Base-by-base conservation (phyloP, 2,329 filamentous ascomycete species). In the Paraconiothyrium sp. region DNA sequence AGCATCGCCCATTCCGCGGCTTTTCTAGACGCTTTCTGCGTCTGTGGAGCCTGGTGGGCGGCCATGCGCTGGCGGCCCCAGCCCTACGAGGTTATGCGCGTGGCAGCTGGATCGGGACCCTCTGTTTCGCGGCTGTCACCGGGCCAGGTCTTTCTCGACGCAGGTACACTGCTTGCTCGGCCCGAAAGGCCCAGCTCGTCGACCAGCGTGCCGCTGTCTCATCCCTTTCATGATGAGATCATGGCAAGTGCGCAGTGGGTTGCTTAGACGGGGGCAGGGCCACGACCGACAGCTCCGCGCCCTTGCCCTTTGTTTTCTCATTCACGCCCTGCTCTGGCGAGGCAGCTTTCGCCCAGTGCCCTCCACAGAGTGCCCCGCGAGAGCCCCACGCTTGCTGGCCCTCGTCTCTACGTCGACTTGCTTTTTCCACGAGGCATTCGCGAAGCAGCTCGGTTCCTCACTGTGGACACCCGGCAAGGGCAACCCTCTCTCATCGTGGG, bases 1-100 rank as follows among this genome's bases (percentile, higher is more conserved):
- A 72, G 68, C 71, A 71, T 68, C 62, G 69, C 54, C 62, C 66
- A 61, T 68, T 50, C 51, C 51, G 56, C 60, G 52, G 48, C 58
- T 37, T 51, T 68, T 72, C 67, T 65, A 68, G 67, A 71, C 60
- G 67, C 65, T 67, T 70, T 74, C 67, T 57, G 59, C 50, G 62
- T 61, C 67, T 67, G 66, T 72, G 67, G 67, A 63, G 63, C 60
- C 64, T 41, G 52, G 34, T 48, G 66, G 56, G 50, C 64, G 16
- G 65, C 68, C 69, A 67, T 72, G 70, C 65, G 69, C 60, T 74
- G 71, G 67, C 66, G 59, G 37, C 46, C 58, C 20, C 20, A 64
- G 58, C 44, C 59, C 67, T 67, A 63, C 39, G 39, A 41, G 27
- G 39, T 20, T 61, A 56, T 59, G 59, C 58, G 59, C 35, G 27